Evolutionary conservation across 1,284 basidiomycete species (phyloP), one percentile per base, ranked within the genome.

Genomic region (Vanrija humicola): DNA sequence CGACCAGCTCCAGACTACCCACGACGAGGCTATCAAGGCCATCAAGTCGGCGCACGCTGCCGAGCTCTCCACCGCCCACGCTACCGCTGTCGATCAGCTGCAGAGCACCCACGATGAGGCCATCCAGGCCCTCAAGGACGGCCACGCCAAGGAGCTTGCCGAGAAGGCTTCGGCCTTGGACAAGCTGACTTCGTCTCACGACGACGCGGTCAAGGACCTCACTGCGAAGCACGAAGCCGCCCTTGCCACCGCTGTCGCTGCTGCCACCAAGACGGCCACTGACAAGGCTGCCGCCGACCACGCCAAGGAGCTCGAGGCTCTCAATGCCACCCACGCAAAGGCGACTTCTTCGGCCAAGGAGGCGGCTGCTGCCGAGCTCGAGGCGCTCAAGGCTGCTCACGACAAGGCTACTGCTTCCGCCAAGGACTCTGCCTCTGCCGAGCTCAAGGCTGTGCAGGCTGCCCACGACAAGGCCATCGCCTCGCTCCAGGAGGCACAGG

Each of bases 331-430:
- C 10, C 50, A 54, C 40, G 59, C 67, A 48, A 38, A 52, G 16
- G 43, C 54, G 1, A 58, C 64, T 38, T 52, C 63, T 54, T 46
- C 53, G 14, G 48, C 64, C 10, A 39, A 51, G 2, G 52, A 55
- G 23, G 58, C 64, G 3, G 67, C 68, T 45, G 38, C 50, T 16
- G 57, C 63, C 9, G 67, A 67, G 54, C 46, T 70, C 29, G 61
- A 66, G 42, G 50, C 61, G 2, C 48, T 67, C 10, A 50, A 56
- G n/a, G 56, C 63, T n/a, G 44, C 55, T 6, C 67, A 70, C 43
- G 59, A 61, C 6, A 55, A 59, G 8, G 43, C 52, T 0, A 25
- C 67, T 7, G 42, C 64, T 1, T 42, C 47, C 39, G 50, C 50
- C 21, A 38, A 40, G 25, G 19, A 43, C 23, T 26, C 43, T 40